Evolutionary conservation across 139 green algal genomes (phyloP).

Genomic region (Haematococcus sp.): DNA sequence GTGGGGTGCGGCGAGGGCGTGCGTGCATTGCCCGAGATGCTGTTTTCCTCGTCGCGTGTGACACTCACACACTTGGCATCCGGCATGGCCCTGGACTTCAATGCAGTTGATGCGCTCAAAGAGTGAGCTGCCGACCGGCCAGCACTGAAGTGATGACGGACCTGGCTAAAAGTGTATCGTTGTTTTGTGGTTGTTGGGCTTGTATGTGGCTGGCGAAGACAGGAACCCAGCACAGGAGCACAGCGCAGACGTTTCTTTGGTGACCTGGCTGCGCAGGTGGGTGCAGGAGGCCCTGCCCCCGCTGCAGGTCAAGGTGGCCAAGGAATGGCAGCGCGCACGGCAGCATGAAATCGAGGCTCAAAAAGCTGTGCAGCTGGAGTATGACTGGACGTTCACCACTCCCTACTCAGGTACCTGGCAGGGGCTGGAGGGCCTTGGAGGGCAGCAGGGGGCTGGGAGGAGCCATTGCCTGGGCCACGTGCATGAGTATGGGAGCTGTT

Average conservation of each 20-base stretch:
- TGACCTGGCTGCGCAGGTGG: conserved; percentile 59
- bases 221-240: no score
- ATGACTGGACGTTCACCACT: conserved; percentile 93
- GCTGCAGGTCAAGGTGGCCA: conserved; percentile 56
- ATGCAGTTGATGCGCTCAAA: conserved; percentile 66
- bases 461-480: no score
- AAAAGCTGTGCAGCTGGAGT: conserved; percentile 59
- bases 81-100: conserved; percentile 62
- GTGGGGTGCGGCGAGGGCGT: conserved; percentile 17
- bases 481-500: no score
- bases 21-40: conserved; percentile 76
- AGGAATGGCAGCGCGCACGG: conserved; percentile 59
- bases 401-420: conserved; percentile 68
- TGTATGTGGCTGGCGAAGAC: no score
- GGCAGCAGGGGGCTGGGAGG: no score
- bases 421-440: no score
- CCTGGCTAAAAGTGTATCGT: no score
- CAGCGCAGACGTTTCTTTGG: no score
- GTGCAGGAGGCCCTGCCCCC: conserved; percentile 48
- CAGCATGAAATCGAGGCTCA: conserved; percentile 63
- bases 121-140: no score
- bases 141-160: no score
- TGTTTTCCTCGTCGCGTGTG: conserved; percentile 67
- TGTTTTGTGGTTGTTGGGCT: no score
- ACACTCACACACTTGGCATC: conserved; percentile 61